Conservation (phyloP, 345 rosid species). For the Salix suchowensis region DNA sequence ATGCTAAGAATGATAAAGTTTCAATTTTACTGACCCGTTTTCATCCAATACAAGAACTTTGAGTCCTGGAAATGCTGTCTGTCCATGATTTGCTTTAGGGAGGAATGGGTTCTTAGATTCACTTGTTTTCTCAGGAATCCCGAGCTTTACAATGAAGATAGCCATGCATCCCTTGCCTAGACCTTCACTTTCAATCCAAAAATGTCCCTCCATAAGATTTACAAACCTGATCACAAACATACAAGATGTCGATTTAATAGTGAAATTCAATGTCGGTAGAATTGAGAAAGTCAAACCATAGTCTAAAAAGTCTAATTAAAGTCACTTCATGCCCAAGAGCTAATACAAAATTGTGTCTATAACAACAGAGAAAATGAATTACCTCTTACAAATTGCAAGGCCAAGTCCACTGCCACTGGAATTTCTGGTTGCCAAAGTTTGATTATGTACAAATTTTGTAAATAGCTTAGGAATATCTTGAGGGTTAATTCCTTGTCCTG, state of each 20-base stretch:
- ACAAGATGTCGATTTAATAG: conserved; percentile 3
- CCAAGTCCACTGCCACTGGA: conserved; percentile 94
- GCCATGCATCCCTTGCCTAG: conserved; percentile 90
- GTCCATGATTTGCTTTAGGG: conserved; percentile 44
- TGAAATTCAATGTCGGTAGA: not conserved
- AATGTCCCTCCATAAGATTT: conserved; percentile 91
- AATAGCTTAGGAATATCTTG: conserved; percentile 84
- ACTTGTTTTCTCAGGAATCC: conserved; percentile 45
- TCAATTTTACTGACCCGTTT: conserved; percentile 55
- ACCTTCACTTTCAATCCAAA: conserved; percentile 97
- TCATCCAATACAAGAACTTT: conserved; percentile 95
- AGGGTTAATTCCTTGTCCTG: conserved; percentile 76
- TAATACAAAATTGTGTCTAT: not conserved
- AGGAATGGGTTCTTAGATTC: conserved; percentile 47
- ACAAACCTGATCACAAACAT: conserved; percentile 65
- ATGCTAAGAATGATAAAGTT: conserved; percentile 1
- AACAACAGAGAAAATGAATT: not conserved
- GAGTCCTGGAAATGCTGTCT: conserved; percentile 65
- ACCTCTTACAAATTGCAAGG: conserved; percentile 98
- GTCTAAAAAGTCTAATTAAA: not conserved
- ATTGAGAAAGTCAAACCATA: not conserved
- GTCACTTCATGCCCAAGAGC: not conserved
- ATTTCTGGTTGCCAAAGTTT: conserved; percentile 55
- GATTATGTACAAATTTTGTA: conserved; percentile 86
- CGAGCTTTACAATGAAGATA: conserved; percentile 74